Conservation (phyloP, 257 asterid species). For the Ballota nigra region DNA sequence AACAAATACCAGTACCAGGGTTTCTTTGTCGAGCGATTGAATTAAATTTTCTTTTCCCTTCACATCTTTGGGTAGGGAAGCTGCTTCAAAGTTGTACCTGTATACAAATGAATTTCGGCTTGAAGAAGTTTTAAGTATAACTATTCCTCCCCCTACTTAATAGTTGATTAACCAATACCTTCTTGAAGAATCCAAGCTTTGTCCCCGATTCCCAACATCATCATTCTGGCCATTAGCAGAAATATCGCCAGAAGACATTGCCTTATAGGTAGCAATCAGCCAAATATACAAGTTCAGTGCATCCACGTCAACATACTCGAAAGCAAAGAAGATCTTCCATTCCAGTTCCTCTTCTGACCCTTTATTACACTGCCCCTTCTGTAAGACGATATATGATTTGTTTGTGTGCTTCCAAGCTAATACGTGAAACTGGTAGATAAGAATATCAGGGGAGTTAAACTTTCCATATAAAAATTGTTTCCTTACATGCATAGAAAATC, state of each 20-base stretch:
- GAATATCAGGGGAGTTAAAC: too few species aligned
- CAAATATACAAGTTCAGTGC: conserved; percentile 20
- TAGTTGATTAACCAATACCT: conserved; percentile 38
- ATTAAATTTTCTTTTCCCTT: conserved; percentile 46
- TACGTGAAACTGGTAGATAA: too few species aligned
- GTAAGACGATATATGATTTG: too few species aligned
- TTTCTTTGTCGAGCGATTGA: conserved; percentile 59
- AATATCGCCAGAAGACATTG: conserved; percentile 41
- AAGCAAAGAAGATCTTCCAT: conserved; percentile 19
- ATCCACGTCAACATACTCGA: conserved; percentile 27
- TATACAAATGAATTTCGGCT: conserved; percentile 21
- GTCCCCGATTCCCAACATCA: conserved; percentile 32
- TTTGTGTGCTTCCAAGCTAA: too few species aligned
- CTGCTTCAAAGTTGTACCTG: conserved; percentile 56
- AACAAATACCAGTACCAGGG: conserved; percentile 50
- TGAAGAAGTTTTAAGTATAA: conserved; percentile 20
- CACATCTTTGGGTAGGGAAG: conserved; percentile 40
- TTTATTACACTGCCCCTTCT: too few species aligned
- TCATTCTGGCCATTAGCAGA: conserved; percentile 43
- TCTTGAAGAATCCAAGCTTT: conserved; percentile 42
- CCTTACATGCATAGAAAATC: too few species aligned
- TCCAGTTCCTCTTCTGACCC: neutral
- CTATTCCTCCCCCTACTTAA: conserved; percentile 6
- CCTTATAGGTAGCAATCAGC: conserved; percentile 22
- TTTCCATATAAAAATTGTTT: too few species aligned